phyloP scores from a whole-genome alignment of 805 yeast genomes.

The Zygotorulaspora danielsina region DNA sequence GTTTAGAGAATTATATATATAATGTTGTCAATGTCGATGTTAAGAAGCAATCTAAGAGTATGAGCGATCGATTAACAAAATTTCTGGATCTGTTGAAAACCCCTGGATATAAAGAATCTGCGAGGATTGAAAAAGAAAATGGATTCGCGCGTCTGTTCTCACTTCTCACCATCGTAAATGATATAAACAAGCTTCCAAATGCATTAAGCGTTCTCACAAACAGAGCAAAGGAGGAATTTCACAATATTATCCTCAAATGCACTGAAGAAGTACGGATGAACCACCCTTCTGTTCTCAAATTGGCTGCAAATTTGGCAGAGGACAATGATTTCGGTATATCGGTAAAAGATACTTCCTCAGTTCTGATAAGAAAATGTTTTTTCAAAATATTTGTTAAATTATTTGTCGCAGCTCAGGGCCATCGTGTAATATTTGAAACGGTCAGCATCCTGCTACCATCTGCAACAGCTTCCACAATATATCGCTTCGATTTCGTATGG shows the following conservation, averaged over 20 bases:
- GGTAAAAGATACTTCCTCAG: slow-evolving; percentile 46
- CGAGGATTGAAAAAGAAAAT: slow-evolving; percentile 28
- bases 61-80: slow-evolving; percentile 35
- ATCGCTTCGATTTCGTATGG: slow-evolving; percentile 44
- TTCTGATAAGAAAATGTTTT: slow-evolving; percentile 64
- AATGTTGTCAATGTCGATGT: slow-evolving; percentile 57
- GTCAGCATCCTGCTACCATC: slow-evolving; percentile 35
- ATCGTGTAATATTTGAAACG: slow-evolving; percentile 60
- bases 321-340: slow-evolving; percentile 35
- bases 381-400: slow-evolving; percentile 63
- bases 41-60: slow-evolving; percentile 43
- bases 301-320: slow-evolving; percentile 19
- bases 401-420: slow-evolving; percentile 62
- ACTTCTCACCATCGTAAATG: slow-evolving; percentile 55
- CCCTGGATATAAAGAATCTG: slow-evolving; percentile 3
- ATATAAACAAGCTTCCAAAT: slow-evolving; percentile 56
- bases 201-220: slow-evolving; percentile 52
- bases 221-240: slow-evolving; percentile 58
- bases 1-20: slow-evolving; percentile 51
- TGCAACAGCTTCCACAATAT: slow-evolving; percentile 26
- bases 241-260: slow-evolving; percentile 55
- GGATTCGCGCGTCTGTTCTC: slow-evolving; percentile 37
- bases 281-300: slow-evolving; percentile 43
- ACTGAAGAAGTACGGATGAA: slow-evolving; percentile 61
- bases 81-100: slow-evolving; percentile 30